Evolutionary conservation across 2,329 filamentous ascomycete genomes (phyloP), one percentile per base, ranked within the genome.

Genomic region (Kalaharituber pfeilii): DNA sequence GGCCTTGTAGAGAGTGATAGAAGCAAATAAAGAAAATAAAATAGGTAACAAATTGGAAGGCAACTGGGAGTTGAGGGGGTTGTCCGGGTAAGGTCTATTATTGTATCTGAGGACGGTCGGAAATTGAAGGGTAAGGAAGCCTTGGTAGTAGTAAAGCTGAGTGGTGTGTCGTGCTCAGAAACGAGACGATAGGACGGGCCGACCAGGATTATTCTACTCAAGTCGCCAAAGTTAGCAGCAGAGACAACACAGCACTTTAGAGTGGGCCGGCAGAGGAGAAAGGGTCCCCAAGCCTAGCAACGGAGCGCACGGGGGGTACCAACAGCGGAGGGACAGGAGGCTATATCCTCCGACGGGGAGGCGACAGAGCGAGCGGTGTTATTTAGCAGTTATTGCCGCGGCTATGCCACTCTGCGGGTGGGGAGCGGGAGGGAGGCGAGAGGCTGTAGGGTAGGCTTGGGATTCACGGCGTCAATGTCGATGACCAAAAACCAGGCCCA

Each of bases 181-280:
- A 54, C 49, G 56, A 57, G 55, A 53, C 53, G 56, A 51, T 24
- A 53, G 52, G 51, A 18, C 28, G 39, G 55, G 57, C 56, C 56
- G 57, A 59, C 56, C 56, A 57, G 47, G 30, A 52, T 49, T 42
- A 18, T 25, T 47, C 42, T 18, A 15, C 20, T 39, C 20, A 18
- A 22, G 15, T 22, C 42, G 13, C 42, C 42, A 47, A 47, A 47
- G 42, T 47, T 47, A 47, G 42, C 56, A 57, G 57, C 57, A 59
- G 55, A 57, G 57, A 59, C 56, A 59, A 53, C 57, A 57, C 42
- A 47, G 42, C 42, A 5, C 42, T 47, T 22, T 25, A 24, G 39
- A 45, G 39, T 45, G 18, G 20, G 30, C 9, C 9, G n/a, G 30
- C 30, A 36, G 30, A 36, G 30, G 30, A 9, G 39, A 45, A 9